Evolutionary conservation across 139 green algal species (phyloP).

Genomic region (Astrephomene gubernaculifera): DNA sequence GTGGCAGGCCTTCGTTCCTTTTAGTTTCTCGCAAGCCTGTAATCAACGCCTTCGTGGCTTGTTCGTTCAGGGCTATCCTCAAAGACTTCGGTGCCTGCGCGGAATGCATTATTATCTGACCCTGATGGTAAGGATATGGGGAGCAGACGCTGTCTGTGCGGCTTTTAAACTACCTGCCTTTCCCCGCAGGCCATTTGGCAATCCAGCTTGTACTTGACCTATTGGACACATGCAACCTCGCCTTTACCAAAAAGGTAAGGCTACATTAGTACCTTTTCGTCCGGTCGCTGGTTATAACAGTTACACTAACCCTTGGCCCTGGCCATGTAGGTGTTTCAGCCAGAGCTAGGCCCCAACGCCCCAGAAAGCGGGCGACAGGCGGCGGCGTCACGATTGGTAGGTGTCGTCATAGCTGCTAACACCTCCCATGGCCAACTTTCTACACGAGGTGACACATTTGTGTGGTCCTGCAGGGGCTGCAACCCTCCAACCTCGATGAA

Average conservation of each 20-base stretch:
- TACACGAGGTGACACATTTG: background rate
- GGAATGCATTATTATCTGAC: background rate
- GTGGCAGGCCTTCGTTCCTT: background rate
- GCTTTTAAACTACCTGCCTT: background rate
- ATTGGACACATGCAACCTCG: constrained; percentile 22
- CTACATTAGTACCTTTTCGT: background rate
- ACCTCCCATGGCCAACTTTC: background rate
- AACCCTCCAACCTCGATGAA: background rate
- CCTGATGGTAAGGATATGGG: constrained; percentile 6
- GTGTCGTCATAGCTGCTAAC: background rate
- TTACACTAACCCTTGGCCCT: background rate
- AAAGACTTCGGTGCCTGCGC: constrained; percentile 2
- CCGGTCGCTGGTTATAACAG: background rate
- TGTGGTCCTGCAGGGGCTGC: background rate
- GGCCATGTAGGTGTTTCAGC: constrained; percentile 31
- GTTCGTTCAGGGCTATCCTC: background rate
- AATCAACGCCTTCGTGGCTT: background rate
- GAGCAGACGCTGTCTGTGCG: background rate
- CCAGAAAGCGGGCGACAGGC: background rate
- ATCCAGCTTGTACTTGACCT: constrained; percentile 37
- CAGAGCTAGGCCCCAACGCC: constrained; percentile 5
- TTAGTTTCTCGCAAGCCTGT: background rate
- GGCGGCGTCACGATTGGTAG: background rate
- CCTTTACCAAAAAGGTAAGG: constrained; percentile 26
- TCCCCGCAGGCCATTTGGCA: background rate